These are phyloP conservation scores for Lichtheimia ramosa DNA, from an alignment of 371 early-diverging fungal genomes.

Conservation along the genomic window DNA sequence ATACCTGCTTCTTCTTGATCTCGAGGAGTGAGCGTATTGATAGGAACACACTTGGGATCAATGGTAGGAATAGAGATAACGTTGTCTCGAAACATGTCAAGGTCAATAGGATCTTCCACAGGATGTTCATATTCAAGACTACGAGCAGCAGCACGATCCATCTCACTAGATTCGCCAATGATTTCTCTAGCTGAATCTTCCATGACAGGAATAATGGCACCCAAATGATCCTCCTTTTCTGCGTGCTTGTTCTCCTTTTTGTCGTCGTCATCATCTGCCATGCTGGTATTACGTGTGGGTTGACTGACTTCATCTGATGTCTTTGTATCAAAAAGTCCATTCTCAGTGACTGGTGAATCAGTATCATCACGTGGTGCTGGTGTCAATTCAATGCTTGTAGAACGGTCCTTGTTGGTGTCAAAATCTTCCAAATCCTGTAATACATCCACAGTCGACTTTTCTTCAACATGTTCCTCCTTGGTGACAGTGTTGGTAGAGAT, in stretches of 20 bases:
- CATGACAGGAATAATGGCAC: constrained; percentile 16
- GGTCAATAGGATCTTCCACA: constrained; percentile 22
- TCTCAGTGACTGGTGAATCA: constrained; percentile 1
- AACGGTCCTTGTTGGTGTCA: too few relatives aligned
- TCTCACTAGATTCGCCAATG: neutral
- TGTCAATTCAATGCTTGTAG: too few relatives aligned
- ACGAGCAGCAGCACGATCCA: constrained; percentile 5
- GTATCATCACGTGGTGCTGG: constrained; percentile 4
- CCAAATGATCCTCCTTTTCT: constrained; percentile 10
- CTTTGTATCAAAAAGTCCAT: constrained; percentile 3
- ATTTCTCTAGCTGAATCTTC: constrained; percentile 14
- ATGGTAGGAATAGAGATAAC: constrained; percentile 16
- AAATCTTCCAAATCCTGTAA: too few relatives aligned
- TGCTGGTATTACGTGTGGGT: neutral
- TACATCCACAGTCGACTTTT: neutral
- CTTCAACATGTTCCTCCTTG: neutral
- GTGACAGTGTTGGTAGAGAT: too few relatives aligned
- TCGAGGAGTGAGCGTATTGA: constrained; percentile 46
- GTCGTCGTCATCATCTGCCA: neutral
- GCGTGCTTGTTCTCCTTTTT: neutral
- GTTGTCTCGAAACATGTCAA: constrained; percentile 22
- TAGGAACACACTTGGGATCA: constrained; percentile 23
- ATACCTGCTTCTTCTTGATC: constrained; percentile 58
- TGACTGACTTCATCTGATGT: neutral
- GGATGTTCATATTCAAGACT: constrained; percentile 25